Base-by-base conservation (phyloP, 805 yeast species). In the Yamadazyma tumulicola region DNA sequence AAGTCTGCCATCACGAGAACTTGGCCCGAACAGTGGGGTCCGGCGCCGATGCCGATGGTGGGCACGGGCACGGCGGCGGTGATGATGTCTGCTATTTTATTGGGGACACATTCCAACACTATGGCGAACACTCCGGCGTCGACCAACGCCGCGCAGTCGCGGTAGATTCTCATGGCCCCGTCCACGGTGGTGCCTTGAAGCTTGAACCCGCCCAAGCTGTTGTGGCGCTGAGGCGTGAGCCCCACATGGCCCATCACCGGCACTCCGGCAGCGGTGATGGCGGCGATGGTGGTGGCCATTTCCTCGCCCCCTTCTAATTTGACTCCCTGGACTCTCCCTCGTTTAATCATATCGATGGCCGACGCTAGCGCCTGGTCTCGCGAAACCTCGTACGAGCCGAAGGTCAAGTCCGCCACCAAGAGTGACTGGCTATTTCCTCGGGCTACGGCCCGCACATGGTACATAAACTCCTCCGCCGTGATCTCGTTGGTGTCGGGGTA, bases 1-100 rank as follows among this genome's bases (percentile, higher is more conserved):
- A 85, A 51, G 54, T 91, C 98, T 4, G 85, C 75, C 56, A 84
- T 79, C 0, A 91, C 98, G 24, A 91, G 68, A 1, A 91, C 96
- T 57, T 93, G 97, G 0, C 96, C 97, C 22, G 85, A 75, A 6
- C 91, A 81, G 6, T 63, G 62, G 15, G 78, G 75, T 0, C 98
- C 97, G 0, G 97, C 96, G 4, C 98, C 98, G 31, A 91, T 91
- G 3, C 98, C 98, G 45, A 91, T 88, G 1, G 94, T 85, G 0
- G 97, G 97, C 1, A 91, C 67, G 1, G 54, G 32, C 20, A 88
- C 54, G 10, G 65, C 61, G 2, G 67, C 54, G 0, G 96, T 84
- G 19, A 93, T 76, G 37, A 66, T 63, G 28, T 66, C 55, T 0
- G 91, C 91, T 9, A 93, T 60, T 37, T 71, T 72, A 37, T 75